Evolutionary conservation across 331 rosid species (phyloP).

Genomic region (Dryas integrifolia): DNA sequence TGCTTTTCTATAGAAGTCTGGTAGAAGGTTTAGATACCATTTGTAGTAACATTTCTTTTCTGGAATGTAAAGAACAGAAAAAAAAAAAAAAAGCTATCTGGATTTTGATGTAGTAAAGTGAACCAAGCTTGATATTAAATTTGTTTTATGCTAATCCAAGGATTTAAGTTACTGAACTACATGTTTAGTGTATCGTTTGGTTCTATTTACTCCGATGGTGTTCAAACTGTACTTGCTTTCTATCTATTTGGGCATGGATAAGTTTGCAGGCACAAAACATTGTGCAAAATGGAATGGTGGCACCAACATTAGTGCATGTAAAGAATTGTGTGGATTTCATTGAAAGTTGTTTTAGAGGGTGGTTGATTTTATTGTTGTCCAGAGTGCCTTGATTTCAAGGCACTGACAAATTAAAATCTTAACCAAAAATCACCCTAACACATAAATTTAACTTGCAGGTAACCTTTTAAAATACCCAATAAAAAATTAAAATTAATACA

Average conservation of each 20-base stretch:
- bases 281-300: conserved; percentile 7
- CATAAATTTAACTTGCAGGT: too few species aligned
- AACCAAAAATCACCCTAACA: too few species aligned
- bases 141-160: conserved; percentile 19
- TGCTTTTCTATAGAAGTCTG: not conserved
- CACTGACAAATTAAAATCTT: too few species aligned
- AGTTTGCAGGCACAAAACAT: not conserved
- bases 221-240: not conserved
- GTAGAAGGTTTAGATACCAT: conserved; percentile 10
- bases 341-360: too few species aligned
- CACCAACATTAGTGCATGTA: not conserved
- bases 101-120: conserved; percentile 14
- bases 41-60: not conserved
- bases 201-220: not conserved
- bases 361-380: not conserved
- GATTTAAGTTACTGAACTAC: not conserved
- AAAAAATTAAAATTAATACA: too few species aligned
- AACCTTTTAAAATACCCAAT: too few species aligned
- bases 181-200: not conserved
- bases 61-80: not conserved
- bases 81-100: not conserved
- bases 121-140: not conserved
- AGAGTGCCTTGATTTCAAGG: not conserved
- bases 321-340: not conserved
- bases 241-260: not conserved